Evolutionary conservation across 331 rosid genomes (phyloP).

Genomic region (Malus hybrid): DNA sequence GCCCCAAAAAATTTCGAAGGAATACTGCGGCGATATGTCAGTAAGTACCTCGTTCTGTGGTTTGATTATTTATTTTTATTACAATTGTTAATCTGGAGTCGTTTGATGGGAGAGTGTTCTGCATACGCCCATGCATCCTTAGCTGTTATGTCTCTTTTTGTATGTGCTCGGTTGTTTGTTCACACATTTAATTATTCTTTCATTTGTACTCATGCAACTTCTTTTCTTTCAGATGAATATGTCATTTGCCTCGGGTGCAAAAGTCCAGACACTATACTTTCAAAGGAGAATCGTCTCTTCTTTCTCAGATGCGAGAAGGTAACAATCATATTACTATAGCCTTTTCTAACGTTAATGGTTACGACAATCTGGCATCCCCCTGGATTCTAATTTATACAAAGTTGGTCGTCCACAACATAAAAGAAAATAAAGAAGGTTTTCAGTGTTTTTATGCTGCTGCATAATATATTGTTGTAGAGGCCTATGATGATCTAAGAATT

Average conservation of each 20-base stretch:
- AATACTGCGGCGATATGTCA: slow-evolving; percentile 88
- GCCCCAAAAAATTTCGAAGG: slow-evolving; percentile 98
- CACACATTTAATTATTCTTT: background rate
- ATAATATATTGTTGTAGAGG: background rate
- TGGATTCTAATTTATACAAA: background rate
- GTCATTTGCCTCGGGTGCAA: slow-evolving; percentile 89
- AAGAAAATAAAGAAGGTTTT: background rate
- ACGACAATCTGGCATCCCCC: background rate
- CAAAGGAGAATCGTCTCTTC: slow-evolving; percentile 93
- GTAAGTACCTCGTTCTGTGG: slow-evolving; percentile 39
- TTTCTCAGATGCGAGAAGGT: slow-evolving; percentile 97
- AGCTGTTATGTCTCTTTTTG: background rate
- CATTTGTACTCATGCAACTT: background rate
- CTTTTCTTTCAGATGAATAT: slow-evolving; percentile 56
- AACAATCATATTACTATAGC: background rate
- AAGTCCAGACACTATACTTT: slow-evolving; percentile 90
- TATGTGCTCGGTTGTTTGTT: background rate
- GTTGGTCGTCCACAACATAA: background rate
- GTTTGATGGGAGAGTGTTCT: background rate
- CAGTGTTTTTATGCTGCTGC: background rate
- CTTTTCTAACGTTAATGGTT: background rate
- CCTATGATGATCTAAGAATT: slow-evolving; percentile 19
- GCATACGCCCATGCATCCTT: too few relatives aligned
- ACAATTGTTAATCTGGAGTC: background rate
- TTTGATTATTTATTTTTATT: background rate